These are phyloP conservation scores for Edaphochlamys debaryana DNA, from an alignment of 139 green algal species.

Conservation along the genomic window DNA sequence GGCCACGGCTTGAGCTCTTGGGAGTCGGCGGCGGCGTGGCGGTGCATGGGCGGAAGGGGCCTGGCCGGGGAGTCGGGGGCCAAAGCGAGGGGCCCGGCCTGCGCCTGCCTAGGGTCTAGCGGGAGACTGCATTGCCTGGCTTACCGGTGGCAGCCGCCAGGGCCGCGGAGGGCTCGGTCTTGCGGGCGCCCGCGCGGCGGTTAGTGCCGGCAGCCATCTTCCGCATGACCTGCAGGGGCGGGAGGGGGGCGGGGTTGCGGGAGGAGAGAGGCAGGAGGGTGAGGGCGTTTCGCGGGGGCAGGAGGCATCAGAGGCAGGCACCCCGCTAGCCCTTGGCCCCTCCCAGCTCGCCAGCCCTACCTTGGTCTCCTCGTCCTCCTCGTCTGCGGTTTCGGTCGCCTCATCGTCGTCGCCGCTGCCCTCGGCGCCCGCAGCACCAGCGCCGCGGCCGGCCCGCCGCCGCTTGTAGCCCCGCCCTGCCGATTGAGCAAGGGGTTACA, in stretches of 20 bases:
- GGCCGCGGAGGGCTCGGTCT: slow-evolving; percentile 12
- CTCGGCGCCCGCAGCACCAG: neutral
- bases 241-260: neutral
- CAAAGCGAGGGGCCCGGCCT: no score
- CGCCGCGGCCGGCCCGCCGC: neutral
- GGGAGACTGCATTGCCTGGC: no score
- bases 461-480: slow-evolving; percentile 17
- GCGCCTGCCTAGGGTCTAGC: no score
- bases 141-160: neutral
- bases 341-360: neutral
- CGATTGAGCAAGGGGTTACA: no score
- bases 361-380: slow-evolving; percentile 28
- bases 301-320: no score
- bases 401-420: slow-evolving; percentile 27
- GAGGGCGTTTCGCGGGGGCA: no score
- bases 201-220: slow-evolving; percentile 31
- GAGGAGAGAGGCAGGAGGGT: no score
- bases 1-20: neutral
- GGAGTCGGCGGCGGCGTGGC: no score
- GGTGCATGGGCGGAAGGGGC: no score
- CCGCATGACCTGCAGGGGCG: slow-evolving; percentile 15
- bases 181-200: slow-evolving; percentile 4
- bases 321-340: no score
- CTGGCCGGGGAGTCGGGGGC: no score
- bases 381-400: neutral